A percentile compares a stretch with the other conserved stretches of the same genome.
These are phyloP conservation scores for Macrolepiota fuliginosa DNA, from an alignment of 768 basidiomycete species.

Conservation along the genomic window DNA sequence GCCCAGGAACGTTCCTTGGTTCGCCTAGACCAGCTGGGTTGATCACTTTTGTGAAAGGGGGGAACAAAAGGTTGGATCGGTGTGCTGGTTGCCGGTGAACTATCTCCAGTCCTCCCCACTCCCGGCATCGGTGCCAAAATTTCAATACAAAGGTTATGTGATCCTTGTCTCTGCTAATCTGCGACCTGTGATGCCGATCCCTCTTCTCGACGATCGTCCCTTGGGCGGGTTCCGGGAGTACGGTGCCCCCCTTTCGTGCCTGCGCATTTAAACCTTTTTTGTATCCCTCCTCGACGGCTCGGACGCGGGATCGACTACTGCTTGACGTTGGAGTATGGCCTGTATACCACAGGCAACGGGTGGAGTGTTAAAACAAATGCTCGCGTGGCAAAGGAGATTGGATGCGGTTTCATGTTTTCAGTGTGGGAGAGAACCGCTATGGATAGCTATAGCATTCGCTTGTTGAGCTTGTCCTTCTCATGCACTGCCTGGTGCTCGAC, in stretches of 20 bases:
- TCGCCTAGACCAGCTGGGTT: neutral
- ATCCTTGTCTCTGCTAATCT: neutral
- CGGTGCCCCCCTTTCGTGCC: neutral
- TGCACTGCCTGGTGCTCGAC: neutral
- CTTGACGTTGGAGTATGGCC: neutral
- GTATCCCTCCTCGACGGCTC: neutral
- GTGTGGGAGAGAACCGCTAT: neutral
- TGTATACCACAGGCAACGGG: neutral
- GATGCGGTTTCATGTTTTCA: slow-evolving; percentile 2
- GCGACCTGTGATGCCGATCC: slow-evolving; percentile 4
- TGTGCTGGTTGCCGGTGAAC: neutral
- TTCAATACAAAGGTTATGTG: neutral
- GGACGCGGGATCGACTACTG: neutral
- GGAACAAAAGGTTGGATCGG: neutral
- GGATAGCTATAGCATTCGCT: neutral
- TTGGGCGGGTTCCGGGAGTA: neutral
- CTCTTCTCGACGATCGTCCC: slow-evolving; percentile 1
- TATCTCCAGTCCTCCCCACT: neutral
- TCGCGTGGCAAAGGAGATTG: neutral
- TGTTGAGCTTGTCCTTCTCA: neutral
- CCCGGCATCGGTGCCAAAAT: neutral
- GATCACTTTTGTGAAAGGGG: neutral
- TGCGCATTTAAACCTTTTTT: neutral
- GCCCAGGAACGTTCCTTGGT: neutral
- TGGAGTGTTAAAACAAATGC: neutral